phyloP scores from a whole-genome alignment of 192 early-diverging fungal genomes.

The Coemansia sp. region DNA sequence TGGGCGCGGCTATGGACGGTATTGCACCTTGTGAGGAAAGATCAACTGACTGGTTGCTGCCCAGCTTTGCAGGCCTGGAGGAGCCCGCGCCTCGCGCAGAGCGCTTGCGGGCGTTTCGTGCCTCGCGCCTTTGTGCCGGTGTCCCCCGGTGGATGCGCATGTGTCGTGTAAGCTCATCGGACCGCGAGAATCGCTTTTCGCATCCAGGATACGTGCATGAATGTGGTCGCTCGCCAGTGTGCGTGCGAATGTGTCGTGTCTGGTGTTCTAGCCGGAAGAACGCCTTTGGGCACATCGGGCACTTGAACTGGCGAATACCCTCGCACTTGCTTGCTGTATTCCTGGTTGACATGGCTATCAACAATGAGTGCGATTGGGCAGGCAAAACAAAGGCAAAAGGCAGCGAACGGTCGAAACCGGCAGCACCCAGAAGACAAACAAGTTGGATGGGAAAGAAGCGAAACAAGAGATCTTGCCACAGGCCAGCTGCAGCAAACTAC shows the following conservation, averaged over 20 bases:
- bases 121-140: slow-evolving; percentile 35
- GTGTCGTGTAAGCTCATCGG: slow-evolving; percentile 74
- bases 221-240: slow-evolving; percentile 82
- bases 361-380: too few species aligned
- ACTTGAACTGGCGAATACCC: slow-evolving; percentile 57
- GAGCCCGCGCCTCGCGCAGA: slow-evolving; percentile 15
- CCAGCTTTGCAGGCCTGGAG: neutral
- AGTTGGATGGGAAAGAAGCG: too few species aligned
- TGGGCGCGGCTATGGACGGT: slow-evolving; percentile 1
- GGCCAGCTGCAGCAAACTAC: too few species aligned
- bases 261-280: slow-evolving; percentile 75
- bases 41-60: neutral
- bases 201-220: slow-evolving; percentile 71
- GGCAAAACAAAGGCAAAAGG: too few species aligned
- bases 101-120: slow-evolving; percentile 28
- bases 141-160: slow-evolving; percentile 44
- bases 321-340: slow-evolving; percentile 39
- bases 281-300: slow-evolving; percentile 64
- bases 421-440: neutral
- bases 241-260: slow-evolving; percentile 74
- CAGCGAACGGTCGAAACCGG: neutral
- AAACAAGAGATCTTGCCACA: too few species aligned
- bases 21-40: neutral
- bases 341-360: slow-evolving; percentile 33
- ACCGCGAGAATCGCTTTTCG: slow-evolving; percentile 70